Conservation (phyloP, 208 protist species). For the Histomonas meleagridis region DNA sequence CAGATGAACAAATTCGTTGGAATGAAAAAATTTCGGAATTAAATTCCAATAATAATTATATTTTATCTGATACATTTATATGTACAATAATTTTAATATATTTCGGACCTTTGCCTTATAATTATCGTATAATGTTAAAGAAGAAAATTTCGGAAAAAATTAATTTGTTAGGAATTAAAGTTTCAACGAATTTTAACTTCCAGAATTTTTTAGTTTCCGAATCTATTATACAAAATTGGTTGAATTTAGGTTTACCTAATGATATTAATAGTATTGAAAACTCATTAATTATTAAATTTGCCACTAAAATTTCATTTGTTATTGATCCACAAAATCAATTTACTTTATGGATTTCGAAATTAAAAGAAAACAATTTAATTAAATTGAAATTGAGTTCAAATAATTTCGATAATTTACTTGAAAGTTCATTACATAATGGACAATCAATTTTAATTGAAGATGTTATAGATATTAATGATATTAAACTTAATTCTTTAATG, state of each 20-base stretch:
- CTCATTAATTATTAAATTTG: constrained; percentile 60
- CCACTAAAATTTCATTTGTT: constrained; percentile 50
- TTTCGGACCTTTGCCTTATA: constrained; percentile 74
- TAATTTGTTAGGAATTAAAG: constrained; percentile 42
- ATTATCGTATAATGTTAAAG: constrained; percentile 69
- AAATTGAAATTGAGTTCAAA: constrained; percentile 51
- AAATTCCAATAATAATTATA: constrained; percentile 53
- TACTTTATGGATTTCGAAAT: constrained; percentile 49
- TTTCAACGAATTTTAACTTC: constrained; percentile 66
- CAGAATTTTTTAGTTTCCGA: constrained; percentile 71
- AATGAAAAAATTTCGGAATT: neutral
- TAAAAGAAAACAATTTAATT: constrained; percentile 39
- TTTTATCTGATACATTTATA: constrained; percentile 79
- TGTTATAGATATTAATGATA: constrained; percentile 76
- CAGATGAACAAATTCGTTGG: constrained; percentile 37
- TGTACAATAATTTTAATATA: constrained; percentile 77
- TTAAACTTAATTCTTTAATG: constrained; percentile 74
- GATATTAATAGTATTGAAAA: constrained; percentile 85
- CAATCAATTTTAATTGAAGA: constrained; percentile 76
- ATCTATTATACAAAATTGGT: constrained; percentile 84
- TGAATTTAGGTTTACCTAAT: constrained; percentile 77
- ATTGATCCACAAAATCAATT: constrained; percentile 57
- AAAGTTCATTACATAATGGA: constrained; percentile 74
- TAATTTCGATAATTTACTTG: constrained; percentile 72
- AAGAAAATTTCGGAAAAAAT: constrained; percentile 58